Base-by-base conservation (phyloP, 257 asterid species). In the Nicotiana benthamiana region DNA sequence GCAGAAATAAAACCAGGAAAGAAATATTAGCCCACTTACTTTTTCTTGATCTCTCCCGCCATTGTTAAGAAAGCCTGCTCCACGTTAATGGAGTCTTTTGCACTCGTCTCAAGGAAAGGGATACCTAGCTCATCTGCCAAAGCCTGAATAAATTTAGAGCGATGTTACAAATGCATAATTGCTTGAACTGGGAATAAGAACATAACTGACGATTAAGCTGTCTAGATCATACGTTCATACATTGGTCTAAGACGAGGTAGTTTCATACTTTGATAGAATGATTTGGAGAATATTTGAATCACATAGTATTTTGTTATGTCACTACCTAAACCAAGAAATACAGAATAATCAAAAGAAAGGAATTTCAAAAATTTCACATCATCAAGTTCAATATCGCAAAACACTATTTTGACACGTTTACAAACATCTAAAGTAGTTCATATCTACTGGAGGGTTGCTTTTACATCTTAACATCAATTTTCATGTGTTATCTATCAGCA, bases 51-150 rank as follows among this genome's bases (percentile, higher is more conserved):
- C 90, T 95, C 98, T 51, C 87, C 90, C 80, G 99, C 97, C 99
- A 95, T 95, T 52, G 98, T 92, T 87, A 95, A 87, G 97, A 95
- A 95, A 83, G 99, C 96, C 89, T 92, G 97, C 84, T 95, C 99
- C 89, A 95, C 99, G 22, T 95, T 95, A 54, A 91, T 91, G 65
- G 98, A 75, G 81, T 95, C 97, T 87, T 95, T 95, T 81, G 99
- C 99, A 83, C 99, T 95, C 1, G 99, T 95, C 95, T 95, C 99
- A 24, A 95, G 95, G 87, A 95, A 95, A 83, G 98, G 98, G 82
- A 95, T 92, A 79, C 99, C 99, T 27, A 93, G 94, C 87, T 91
- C 98, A 81, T 95, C 98, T 2, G 98, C 99, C 75, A 95, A 91
- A 76, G 97, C 98, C 99, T 93, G 86, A 75, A 79, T 77, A 72